Conservation (phyloP, 352 stramenopile species). For the Pythium sukuiense region DNA sequence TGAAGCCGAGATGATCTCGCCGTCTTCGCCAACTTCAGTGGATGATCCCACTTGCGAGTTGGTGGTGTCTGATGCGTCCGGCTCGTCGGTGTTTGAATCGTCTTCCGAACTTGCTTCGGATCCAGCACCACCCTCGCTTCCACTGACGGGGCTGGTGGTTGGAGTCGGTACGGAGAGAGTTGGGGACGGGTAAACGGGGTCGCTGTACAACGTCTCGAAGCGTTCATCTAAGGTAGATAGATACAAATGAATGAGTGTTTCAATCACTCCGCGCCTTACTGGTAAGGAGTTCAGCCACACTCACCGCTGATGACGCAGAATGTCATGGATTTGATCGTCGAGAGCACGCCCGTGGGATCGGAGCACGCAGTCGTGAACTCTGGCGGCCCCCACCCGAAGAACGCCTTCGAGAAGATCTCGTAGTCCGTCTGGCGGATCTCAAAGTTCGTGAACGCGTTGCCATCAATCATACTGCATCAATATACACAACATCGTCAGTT, state of each 20-base stretch:
- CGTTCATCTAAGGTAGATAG: neutral
- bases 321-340: neutral
- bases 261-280: no score
- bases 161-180: neutral
- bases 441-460: neutral
- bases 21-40: neutral
- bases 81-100: neutral
- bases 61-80: neutral
- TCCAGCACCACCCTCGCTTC: neutral
- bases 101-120: neutral
- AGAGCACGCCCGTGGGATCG: neutral
- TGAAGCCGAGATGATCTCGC: neutral
- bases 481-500: neutral
- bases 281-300: no score
- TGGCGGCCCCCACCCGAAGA: neutral
- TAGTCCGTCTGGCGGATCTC: conserved; percentile 1
- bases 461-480: neutral
- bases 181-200: neutral
- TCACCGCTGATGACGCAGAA: conserved; percentile 3
- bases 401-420: neutral
- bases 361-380: neutral
- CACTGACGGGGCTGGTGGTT: neutral
- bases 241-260: neutral
- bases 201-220: neutral
- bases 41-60: neutral